Evolutionary conservation across 2,329 filamentous ascomycete species (phyloP).

Genomic region (Didymella segeticola): DNA sequence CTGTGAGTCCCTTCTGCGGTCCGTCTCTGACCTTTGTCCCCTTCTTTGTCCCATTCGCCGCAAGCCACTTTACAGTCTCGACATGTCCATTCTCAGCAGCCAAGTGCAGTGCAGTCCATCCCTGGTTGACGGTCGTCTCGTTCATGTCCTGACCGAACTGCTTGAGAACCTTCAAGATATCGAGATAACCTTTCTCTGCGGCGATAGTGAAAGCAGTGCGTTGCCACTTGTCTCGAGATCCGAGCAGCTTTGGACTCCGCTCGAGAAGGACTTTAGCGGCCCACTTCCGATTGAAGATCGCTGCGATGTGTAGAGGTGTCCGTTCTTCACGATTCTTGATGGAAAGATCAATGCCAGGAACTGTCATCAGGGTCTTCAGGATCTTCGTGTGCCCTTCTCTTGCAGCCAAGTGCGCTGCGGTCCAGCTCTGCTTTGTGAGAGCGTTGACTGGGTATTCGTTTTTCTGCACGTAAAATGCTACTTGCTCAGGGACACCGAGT

Average conservation of each 20-base stretch:
- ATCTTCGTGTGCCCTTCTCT: constrained; percentile 22
- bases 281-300: constrained; percentile 12
- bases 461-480: constrained; percentile 18
- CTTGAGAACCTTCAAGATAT: constrained; percentile 21
- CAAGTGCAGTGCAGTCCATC: constrained; percentile 26
- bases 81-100: constrained; percentile 21
- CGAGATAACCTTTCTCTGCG: constrained; percentile 18
- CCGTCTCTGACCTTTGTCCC: constrained; percentile 14
- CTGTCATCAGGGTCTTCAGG: constrained; percentile 21
- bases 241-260: constrained; percentile 10
- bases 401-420: constrained; percentile 26
- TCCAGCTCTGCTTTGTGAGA: constrained; percentile 24
- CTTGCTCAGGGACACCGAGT: constrained; percentile 17
- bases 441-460: constrained; percentile 30
- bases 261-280: constrained; percentile 19
- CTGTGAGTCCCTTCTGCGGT: constrained; percentile 13
- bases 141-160: constrained; percentile 22
- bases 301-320: constrained; percentile 25
- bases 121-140: constrained; percentile 17
- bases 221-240: constrained; percentile 12
- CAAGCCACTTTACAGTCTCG: constrained; percentile 18
- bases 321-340: constrained; percentile 25
- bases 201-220: constrained; percentile 24
- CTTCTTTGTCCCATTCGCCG: constrained; percentile 20
- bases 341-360: constrained; percentile 17